Conservation (phyloP, 257 asterid species). For the Nicotiana attenuata region DNA sequence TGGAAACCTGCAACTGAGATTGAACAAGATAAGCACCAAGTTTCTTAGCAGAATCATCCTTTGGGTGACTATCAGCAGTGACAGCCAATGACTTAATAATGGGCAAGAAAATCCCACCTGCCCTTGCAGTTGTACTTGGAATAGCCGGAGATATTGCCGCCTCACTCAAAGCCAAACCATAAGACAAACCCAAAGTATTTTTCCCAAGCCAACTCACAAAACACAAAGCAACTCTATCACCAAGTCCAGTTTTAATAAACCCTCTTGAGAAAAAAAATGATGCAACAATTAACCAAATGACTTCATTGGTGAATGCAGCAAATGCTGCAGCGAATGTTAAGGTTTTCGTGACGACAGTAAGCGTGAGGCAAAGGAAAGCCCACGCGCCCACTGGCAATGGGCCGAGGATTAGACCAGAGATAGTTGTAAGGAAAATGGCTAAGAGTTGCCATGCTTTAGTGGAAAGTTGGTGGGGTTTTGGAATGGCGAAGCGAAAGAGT, state of each 20-base stretch:
- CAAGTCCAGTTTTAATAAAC: constrained; percentile 74
- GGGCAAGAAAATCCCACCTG: constrained; percentile 81
- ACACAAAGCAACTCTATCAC: constrained; percentile 64
- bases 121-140: constrained; percentile 75
- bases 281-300: constrained; percentile 63
- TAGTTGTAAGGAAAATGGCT: constrained; percentile 57
- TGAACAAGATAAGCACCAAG: constrained; percentile 73
- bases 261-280: constrained; percentile 72
- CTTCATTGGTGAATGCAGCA: constrained; percentile 67
- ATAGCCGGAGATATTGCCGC: constrained; percentile 63
- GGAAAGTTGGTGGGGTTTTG: constrained; percentile 43
- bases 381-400: constrained; percentile 79
- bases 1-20: constrained; percentile 65
- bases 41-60: constrained; percentile 47
- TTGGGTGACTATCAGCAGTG: constrained; percentile 54
- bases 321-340: constrained; percentile 63
- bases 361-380: constrained; percentile 54
- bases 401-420: constrained; percentile 56
- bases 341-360: constrained; percentile 50
- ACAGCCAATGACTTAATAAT: constrained; percentile 61
- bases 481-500: constrained; percentile 60
- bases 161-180: constrained; percentile 65
- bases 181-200: constrained; percentile 60
- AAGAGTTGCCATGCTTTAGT: constrained; percentile 68
- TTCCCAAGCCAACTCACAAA: constrained; percentile 69